Evolutionary conservation across 2,329 filamentous ascomycete genomes (phyloP).

Genomic region (Pseudomassariella vexata): DNA sequence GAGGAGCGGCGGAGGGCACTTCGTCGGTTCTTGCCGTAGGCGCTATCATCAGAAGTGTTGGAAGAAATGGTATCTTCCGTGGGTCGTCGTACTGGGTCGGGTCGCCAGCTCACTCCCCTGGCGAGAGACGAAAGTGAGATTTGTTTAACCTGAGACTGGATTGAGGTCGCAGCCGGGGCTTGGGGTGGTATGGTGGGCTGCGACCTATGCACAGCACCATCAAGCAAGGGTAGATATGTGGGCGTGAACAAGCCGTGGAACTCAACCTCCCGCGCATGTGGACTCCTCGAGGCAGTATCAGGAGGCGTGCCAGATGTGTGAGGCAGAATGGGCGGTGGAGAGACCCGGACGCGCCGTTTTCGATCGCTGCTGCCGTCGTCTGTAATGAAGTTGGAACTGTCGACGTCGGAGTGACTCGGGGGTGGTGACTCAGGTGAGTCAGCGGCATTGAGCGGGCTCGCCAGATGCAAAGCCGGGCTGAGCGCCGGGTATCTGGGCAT

Average conservation of each 20-base stretch:
- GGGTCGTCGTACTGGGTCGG: slow-evolving; percentile 30
- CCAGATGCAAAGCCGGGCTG: slow-evolving; percentile 26
- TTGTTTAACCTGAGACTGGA: slow-evolving; percentile 10
- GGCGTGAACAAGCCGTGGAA: slow-evolving; percentile 60
- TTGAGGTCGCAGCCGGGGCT: slow-evolving; percentile 6
- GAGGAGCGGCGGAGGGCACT: slow-evolving; percentile 55
- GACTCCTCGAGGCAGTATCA: slow-evolving; percentile 32
- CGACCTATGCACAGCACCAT: slow-evolving; percentile 29
- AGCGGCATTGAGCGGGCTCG: slow-evolving; percentile 10
- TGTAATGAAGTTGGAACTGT: slow-evolving; percentile 6
- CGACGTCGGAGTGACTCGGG: slow-evolving; percentile 1
- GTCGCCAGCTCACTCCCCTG: slow-evolving; percentile 18
- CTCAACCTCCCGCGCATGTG: slow-evolving; percentile 52
- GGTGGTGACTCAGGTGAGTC: slow-evolving; percentile 31
- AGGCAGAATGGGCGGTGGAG: slow-evolving; percentile 33
- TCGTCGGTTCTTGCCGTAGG: slow-evolving; percentile 37
- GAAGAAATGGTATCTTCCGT: slow-evolving; percentile 47
- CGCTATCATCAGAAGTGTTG: slow-evolving; percentile 45
- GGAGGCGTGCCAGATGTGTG: slow-evolving; percentile 30
- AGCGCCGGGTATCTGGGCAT: slow-evolving; percentile 40
- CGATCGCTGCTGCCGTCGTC: slow-evolving; percentile 12
- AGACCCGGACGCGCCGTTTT: slow-evolving; percentile 20
- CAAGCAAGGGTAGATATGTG: slow-evolving; percentile 56
- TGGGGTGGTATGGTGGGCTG: slow-evolving; percentile 10
- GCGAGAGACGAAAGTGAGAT: too few relatives aligned